Percentiles rank a stretch among this genome's conserved stretches.
These are phyloP conservation scores for Scedosporium dehoogii DNA, from an alignment of 2,329 filamentous ascomycete genomes.

Conservation along the genomic window DNA sequence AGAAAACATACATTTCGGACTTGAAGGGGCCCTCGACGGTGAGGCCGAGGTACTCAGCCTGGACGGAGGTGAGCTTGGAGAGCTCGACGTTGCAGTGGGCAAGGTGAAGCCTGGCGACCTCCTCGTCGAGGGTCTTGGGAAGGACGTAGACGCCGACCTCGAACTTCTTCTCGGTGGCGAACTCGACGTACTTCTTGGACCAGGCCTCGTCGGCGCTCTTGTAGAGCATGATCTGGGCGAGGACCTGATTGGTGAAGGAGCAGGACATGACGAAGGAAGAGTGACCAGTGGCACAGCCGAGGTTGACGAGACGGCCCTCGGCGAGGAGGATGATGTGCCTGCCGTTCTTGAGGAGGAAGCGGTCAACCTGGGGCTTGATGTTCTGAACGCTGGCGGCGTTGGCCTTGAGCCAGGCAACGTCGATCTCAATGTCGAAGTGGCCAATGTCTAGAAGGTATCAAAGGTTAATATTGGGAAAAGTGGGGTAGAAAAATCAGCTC, in stretches of 20 bases:
- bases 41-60: constrained; percentile 92
- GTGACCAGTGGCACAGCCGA: constrained; percentile 98
- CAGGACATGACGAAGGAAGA: constrained; percentile 99
- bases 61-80: constrained; percentile 70
- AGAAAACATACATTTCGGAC: constrained; percentile 66
- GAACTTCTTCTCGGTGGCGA: constrained; percentile 85
- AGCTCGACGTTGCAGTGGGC: constrained; percentile 92
- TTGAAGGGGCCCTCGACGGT: constrained; percentile 87
- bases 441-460: constrained; percentile 61
- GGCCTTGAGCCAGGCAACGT: constrained; percentile 98
- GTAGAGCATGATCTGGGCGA: constrained; percentile 97
- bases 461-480: constrained; percentile 10
- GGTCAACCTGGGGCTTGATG: constrained; percentile 99
- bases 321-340: constrained; percentile 97
- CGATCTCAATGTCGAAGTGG: constrained; percentile 99
- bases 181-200: constrained; percentile 91
- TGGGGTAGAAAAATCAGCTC: background rate
- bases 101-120: constrained; percentile 91
- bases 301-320: constrained; percentile 97
- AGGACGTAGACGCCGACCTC: constrained; percentile 89
- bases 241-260: constrained; percentile 99
- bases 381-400: constrained; percentile 89
- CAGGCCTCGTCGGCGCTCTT: constrained; percentile 85
- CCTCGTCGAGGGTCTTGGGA: constrained; percentile 98
- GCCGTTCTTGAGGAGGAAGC: constrained; percentile 87